Evolutionary conservation across 2,329 filamentous ascomycete species (phyloP), one percentile per base, ranked within the genome.

Genomic region (Dothiorella sarmentorum): DNA sequence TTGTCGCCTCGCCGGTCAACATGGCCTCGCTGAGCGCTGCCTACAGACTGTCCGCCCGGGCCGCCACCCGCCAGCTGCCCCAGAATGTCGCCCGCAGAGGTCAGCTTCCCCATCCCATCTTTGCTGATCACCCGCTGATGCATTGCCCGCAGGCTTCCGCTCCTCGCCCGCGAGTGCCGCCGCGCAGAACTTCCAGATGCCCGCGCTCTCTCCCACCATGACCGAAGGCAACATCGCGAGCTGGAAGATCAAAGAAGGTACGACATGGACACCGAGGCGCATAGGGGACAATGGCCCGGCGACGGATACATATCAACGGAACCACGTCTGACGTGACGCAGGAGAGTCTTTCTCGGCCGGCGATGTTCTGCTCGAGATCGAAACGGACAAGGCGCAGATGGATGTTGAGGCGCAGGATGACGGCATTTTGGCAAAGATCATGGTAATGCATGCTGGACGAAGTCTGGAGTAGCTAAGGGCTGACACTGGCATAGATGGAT

Each of bases 321-420:
- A 40, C 56, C 22, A 52, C 51, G 58, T 59, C 65, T 72, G 61
- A 69, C 60, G 37, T 38, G 37, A 22, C 24, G 10, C 58, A 80
- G 77, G 90, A 71, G 89, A 94, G 66, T 82, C 84, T 53, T 96
- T 91, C 74, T 80, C 83, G 51, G 88, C 90, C 60, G 91, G 91
- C 65, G 91, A 96, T 73, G 90, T 96, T 29, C 81, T 96, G 53
- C 85, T 96, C 61, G 91, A 96, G 76, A 94, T 96, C 71, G 91
- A 96, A 78, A 96, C 91, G 60, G 91, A 96, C 75, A 96, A 96
- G 81, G 91, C 91, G 58, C 90, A 90, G 59, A 96, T 96, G 90
- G 91, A 96, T 67, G 91, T 96, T 24, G 91, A 96, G 79, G 91
- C 91, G 38, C 91, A 94, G 76, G 91, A 96, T 43, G 90, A 95